phyloP scores from a whole-genome alignment of 208 protist species.

The Crithidia expoeki region DNA sequence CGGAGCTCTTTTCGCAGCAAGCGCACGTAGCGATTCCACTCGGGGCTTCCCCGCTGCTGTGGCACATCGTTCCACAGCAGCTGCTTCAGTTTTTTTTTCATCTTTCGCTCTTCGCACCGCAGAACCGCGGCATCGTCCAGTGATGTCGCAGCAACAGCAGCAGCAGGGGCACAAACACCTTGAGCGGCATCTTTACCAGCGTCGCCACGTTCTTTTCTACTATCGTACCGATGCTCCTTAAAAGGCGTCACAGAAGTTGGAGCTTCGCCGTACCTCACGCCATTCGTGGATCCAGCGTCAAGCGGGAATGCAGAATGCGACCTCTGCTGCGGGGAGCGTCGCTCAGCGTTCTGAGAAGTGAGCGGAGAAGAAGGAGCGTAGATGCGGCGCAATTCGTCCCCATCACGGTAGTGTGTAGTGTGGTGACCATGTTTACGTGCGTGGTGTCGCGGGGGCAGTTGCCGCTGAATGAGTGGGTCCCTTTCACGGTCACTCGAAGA shows the following conservation, averaged over 20 bases:
- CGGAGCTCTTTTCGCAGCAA: slow-evolving; percentile 47
- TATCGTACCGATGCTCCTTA: too few relatives aligned
- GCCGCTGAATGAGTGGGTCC: background rate
- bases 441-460: background rate
- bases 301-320: background rate
- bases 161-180: too few relatives aligned
- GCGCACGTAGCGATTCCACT: slow-evolving; percentile 57
- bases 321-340: background rate
- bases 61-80: slow-evolving; percentile 61
- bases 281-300: background rate
- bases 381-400: background rate
- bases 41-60: slow-evolving; percentile 33
- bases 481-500: background rate
- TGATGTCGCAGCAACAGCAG: background rate
- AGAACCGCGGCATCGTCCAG: slow-evolving; percentile 12
- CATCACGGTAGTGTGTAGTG: background rate
- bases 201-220: too few relatives aligned
- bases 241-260: background rate
- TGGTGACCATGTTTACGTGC: background rate
- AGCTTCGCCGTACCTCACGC: background rate
- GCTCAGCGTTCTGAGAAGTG: background rate
- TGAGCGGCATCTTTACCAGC: too few relatives aligned
- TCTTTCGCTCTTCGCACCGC: slow-evolving; percentile 43
- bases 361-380: background rate
- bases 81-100: slow-evolving; percentile 59